Conservation (phyloP, 2,329 filamentous ascomycete genomes). For the Xylariomycetidae sp. region DNA sequence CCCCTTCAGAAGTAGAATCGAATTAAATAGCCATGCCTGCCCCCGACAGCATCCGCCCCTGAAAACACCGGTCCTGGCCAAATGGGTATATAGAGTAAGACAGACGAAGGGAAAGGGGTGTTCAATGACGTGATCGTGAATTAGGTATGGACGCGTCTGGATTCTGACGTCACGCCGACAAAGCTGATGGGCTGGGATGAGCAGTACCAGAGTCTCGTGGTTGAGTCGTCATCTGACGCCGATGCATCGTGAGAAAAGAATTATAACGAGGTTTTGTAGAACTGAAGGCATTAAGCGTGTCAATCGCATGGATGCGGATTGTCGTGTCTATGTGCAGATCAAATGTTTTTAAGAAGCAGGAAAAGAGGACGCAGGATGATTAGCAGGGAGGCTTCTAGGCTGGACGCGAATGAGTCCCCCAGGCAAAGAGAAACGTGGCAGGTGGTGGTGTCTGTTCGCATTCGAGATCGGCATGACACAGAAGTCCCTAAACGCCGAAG, state of each 20-base stretch:
- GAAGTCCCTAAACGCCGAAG: slow-evolving; percentile 32
- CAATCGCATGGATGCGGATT: slow-evolving; percentile 27
- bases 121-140: slow-evolving; percentile 20
- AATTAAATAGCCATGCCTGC: slow-evolving; percentile 24
- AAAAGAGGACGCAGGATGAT: slow-evolving; percentile 8
- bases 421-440: neutral
- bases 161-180: too few species aligned
- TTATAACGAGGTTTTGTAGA: slow-evolving; percentile 25
- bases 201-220: too few species aligned
- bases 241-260: slow-evolving; percentile 19
- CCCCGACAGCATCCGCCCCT: slow-evolving; percentile 24
- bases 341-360: slow-evolving; percentile 7
- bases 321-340: slow-evolving; percentile 27
- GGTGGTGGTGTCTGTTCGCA: slow-evolving; percentile 1
- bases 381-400: slow-evolving; percentile 4
- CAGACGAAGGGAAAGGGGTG: slow-evolving; percentile 31
- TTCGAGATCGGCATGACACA: neutral
- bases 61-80: slow-evolving; percentile 27
- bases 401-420: slow-evolving; percentile 1
- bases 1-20: slow-evolving; percentile 14
- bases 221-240: slow-evolving; percentile 15
- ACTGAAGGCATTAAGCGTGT: slow-evolving; percentile 30
- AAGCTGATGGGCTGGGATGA: too few species aligned
- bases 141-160: slow-evolving; percentile 20
- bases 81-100: slow-evolving; percentile 38